Conservation (phyloP, 139 green algal species). For the Coccomyxa sp. region DNA sequence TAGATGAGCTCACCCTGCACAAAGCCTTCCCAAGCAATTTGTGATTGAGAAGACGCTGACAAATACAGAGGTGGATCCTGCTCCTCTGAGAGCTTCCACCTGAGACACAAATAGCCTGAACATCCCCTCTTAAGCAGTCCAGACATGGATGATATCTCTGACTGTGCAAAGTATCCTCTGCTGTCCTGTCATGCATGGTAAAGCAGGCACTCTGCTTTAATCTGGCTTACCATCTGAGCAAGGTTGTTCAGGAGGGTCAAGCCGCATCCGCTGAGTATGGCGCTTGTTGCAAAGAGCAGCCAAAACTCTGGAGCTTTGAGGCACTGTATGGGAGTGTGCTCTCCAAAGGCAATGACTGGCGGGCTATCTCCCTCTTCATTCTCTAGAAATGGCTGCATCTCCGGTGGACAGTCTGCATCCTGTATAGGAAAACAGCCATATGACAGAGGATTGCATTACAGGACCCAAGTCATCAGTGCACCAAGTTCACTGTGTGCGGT, state of each 20-base stretch:
- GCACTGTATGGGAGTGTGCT: conserved; percentile 22
- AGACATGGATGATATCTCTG: not conserved
- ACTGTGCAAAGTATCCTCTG: not conserved
- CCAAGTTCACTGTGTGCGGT: no score
- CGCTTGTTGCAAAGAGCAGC: conserved; percentile 47
- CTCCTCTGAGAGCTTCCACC: conserved; percentile 5
- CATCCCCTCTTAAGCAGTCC: conserved; percentile 12
- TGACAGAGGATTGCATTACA: no score
- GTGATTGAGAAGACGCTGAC: conserved; percentile 75
- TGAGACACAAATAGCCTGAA: conserved; percentile 34
- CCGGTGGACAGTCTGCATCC: not conserved
- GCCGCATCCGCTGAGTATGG: conserved; percentile 47
- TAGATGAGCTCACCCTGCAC: conserved; percentile 5
- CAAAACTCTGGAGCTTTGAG: conserved; percentile 52
- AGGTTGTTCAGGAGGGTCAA: conserved; percentile 81
- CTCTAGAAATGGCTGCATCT: not conserved
- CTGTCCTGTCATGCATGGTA: not conserved
- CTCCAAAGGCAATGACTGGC: not conserved
- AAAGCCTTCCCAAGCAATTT: conserved; percentile 44
- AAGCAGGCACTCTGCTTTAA: not conserved
- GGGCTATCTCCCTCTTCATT: not conserved
- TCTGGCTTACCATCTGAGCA: conserved; percentile 47
- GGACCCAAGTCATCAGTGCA: no score
- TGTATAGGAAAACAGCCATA: no score
- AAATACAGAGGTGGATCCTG: conserved; percentile 18